Percentiles rank a stretch among this genome's conserved stretches.
Evolutionary conservation across 805 yeast genomes (phyloP).

Genomic region (Pichia paraexigua): DNA sequence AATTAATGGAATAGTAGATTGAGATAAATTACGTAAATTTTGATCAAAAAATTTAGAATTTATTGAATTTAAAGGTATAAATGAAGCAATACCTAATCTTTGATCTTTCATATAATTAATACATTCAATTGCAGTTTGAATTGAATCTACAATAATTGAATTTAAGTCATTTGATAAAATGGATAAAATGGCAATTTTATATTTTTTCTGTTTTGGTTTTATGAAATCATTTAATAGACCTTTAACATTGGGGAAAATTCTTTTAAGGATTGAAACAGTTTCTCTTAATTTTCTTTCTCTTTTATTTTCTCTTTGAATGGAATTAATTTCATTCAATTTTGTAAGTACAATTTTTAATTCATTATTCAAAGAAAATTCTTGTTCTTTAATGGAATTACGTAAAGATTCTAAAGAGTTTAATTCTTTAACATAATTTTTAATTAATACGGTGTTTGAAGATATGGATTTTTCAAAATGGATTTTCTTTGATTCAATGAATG

Average conservation of each 20-base stretch:
- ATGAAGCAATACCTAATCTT: slow-evolving; percentile 75
- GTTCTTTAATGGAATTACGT: slow-evolving; percentile 31
- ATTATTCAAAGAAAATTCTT: slow-evolving; percentile 56
- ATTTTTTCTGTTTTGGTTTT: slow-evolving; percentile 65
- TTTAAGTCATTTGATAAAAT: slow-evolving; percentile 74
- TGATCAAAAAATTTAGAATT: slow-evolving; percentile 46
- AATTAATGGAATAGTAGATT: slow-evolving; percentile 58
- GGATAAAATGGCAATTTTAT: slow-evolving; percentile 66
- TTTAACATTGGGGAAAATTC: slow-evolving; percentile 75
- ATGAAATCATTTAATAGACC: slow-evolving; percentile 79
- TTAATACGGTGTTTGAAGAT: slow-evolving; percentile 26
- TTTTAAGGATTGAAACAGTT: slow-evolving; percentile 58
- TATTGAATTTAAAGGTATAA: slow-evolving; percentile 81
- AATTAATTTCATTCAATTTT: slow-evolving; percentile 63
- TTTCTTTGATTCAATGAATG: slow-evolving; percentile 23
- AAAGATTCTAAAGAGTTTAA: slow-evolving; percentile 25
- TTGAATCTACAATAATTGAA: slow-evolving; percentile 75
- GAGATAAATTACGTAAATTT: slow-evolving; percentile 44
- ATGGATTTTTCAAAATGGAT: slow-evolving; percentile 21
- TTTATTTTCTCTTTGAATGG: slow-evolving; percentile 67
- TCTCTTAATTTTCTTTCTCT: slow-evolving; percentile 67
- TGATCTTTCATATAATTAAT: slow-evolving; percentile 77
- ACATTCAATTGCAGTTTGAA: slow-evolving; percentile 64
- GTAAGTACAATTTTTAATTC: slow-evolving; percentile 52
- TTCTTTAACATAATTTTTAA: slow-evolving; percentile 23